Evolutionary conservation across 495 filamentous ascomycete genomes (phyloP).

Genomic region (Lophiostoma macrostomum): DNA sequence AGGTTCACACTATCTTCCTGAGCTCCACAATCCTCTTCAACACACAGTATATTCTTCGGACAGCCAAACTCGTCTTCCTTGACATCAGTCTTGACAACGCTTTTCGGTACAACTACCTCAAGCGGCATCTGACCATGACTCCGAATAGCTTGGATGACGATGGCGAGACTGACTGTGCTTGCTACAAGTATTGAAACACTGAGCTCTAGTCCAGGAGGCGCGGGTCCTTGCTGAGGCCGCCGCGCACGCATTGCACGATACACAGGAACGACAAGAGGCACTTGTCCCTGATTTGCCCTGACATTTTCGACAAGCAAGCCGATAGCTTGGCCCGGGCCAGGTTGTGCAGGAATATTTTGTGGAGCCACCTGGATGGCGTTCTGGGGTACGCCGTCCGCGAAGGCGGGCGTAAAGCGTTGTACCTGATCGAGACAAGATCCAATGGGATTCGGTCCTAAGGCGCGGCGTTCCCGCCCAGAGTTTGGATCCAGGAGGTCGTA

Average conservation of each 20-base stretch:
- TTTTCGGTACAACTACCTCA: neutral
- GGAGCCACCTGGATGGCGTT: neutral
- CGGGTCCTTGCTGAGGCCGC: neutral
- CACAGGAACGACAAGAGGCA: neutral
- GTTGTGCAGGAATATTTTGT: neutral
- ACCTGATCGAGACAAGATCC: no score
- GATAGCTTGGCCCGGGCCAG: neutral
- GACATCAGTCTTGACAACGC: neutral
- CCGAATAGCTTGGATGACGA: neutral
- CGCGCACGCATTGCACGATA: neutral
- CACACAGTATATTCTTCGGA: slow-evolving; percentile 3
- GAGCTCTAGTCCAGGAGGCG: neutral
- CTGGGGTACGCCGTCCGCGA: neutral
- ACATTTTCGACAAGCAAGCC: neutral
- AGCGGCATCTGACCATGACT: neutral
- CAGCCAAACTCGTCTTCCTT: slow-evolving; percentile 1
- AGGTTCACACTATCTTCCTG: neutral
- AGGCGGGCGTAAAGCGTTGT: no score
- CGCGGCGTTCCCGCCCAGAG: no score
- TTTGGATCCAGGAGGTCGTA: no score
- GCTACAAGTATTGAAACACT: neutral
- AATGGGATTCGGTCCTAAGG: no score
- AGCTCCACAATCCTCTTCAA: slow-evolving; percentile 1
- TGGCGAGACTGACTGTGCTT: neutral
- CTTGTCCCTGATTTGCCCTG: neutral